Base-by-base conservation (phyloP, 2,329 filamentous ascomycete species). In the Talaromyces amestolkiae region DNA sequence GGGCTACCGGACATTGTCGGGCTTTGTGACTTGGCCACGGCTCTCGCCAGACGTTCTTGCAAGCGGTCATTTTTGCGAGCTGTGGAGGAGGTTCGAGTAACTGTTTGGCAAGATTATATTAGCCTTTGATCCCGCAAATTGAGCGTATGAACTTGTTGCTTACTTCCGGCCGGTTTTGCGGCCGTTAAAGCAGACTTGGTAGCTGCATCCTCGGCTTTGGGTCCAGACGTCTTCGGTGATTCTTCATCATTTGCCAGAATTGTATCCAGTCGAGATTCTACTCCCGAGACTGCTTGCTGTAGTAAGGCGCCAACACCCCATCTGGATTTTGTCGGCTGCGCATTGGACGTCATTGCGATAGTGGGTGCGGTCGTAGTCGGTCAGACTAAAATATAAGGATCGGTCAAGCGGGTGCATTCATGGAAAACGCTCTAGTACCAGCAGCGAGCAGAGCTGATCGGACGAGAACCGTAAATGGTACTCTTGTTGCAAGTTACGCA, bases 251-350 rank as follows among this genome's bases (percentile, higher is more conserved):
- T 93, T 63, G 92, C 88, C 67, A 99, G 85, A 66, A 99, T 96
- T 59, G 87, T 93, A 77, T 99, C 95, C 66, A 99, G 86, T 51
- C 91, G 89, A 66, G 93, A 96, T 80, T 99, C 95, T 65, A 99
- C 91, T 67, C 93, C 93, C 63, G 93, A 93, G 67, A 98, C 92
- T 69, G 94, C 93, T 78, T 94, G 92, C 69, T 93, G 91, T 67
- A 97, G 85, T 75, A 97, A 90, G 37, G 87, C 76, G 13, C 77
- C 76, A 58, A 80, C 88, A 54, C 89, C 90, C 91, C 91, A 93
- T 87, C 86, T 85, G 60, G 86, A 85, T 67, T 84, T 81, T 70
- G 86, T 70, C 64, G 79, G 79, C 22, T 74, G 72, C 7, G 70
- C 63, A 63, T 76, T 75, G 61, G 76, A 76, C 49, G 75, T 68